Conservation (phyloP, 306 rosid genomes). For the Rosa persica region DNA sequence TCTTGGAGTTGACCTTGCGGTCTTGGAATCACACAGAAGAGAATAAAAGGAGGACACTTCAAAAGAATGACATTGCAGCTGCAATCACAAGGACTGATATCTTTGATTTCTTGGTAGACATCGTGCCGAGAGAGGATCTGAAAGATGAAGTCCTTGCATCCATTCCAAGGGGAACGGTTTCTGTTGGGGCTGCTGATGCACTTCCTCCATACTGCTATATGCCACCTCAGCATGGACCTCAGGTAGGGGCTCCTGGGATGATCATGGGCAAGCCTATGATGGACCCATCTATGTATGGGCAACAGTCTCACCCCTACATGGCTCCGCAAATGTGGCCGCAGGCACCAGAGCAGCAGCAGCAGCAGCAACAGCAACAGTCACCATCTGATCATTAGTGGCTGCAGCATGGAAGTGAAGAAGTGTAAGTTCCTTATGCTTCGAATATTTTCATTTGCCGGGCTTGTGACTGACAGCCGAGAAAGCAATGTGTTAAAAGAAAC, state of each 20-base stretch:
- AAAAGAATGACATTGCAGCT: slow-evolving; percentile 72
- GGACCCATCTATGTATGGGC: slow-evolving; percentile 53
- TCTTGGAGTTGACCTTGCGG: slow-evolving; percentile 64
- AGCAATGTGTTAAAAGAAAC: slow-evolving; percentile 7
- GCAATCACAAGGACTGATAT: slow-evolving; percentile 71
- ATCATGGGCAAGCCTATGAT: slow-evolving; percentile 58
- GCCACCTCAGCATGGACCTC: slow-evolving; percentile 47
- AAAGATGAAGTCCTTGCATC: slow-evolving; percentile 72
- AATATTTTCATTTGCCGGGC: slow-evolving; percentile 12
- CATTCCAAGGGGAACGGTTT: slow-evolving; percentile 58
- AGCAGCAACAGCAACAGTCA: slow-evolving; percentile 39
- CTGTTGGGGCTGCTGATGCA: slow-evolving; percentile 48
- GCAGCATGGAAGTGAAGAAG: slow-evolving; percentile 20
- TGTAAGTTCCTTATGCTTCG: slow-evolving; percentile 18
- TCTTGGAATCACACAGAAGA: slow-evolving; percentile 76
- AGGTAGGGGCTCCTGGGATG: slow-evolving; percentile 58
- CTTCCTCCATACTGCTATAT: slow-evolving; percentile 46
- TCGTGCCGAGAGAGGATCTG: slow-evolving; percentile 66
- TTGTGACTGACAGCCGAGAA: slow-evolving; percentile 31
- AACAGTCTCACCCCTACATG: slow-evolving; percentile 54
- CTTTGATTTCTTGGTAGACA: slow-evolving; percentile 69
- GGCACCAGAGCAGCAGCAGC: slow-evolving; percentile 43
- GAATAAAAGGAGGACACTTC: slow-evolving; percentile 70
- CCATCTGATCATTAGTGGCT: slow-evolving; percentile 51
- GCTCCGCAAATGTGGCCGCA: slow-evolving; percentile 61